Conservation (phyloP, 2,329 filamentous ascomycete genomes). For the Acephala macrosclerotiorum region DNA sequence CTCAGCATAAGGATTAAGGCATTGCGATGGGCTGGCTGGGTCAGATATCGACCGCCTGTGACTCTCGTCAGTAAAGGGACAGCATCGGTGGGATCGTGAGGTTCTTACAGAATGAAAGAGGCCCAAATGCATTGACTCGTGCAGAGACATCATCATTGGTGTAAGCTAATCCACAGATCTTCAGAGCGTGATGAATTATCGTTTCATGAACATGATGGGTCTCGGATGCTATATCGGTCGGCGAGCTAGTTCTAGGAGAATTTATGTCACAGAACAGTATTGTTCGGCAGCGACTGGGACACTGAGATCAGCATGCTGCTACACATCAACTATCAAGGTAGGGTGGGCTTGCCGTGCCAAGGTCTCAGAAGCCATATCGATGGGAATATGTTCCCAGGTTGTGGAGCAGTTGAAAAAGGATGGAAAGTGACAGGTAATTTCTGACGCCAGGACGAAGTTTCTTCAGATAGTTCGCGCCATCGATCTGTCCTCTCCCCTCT, state of each 20-base stretch:
- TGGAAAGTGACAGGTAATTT: conserved; percentile 44
- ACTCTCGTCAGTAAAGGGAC: background rate
- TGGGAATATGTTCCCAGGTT: conserved; percentile 43
- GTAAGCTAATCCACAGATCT: conserved; percentile 54
- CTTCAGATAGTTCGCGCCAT: background rate
- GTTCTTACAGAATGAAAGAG: conserved; percentile 54
- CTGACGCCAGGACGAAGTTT: conserved; percentile 42
- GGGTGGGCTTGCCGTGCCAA: conserved; percentile 50
- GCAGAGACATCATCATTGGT: conserved; percentile 52
- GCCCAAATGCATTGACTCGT: conserved; percentile 56
- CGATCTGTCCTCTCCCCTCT: background rate
- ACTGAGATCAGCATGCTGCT: background rate
- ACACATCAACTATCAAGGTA: background rate
- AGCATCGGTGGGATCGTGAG: background rate
- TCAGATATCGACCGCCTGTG: conserved; percentile 45
- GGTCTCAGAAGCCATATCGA: conserved; percentile 50
- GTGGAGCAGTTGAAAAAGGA: conserved; percentile 45
- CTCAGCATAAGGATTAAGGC: conserved; percentile 47
- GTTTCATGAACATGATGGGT: conserved; percentile 11
- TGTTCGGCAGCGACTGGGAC: conserved; percentile 51
- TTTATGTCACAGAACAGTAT: conserved; percentile 48
- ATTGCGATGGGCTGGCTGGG: conserved; percentile 37
- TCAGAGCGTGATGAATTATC: conserved; percentile 47
- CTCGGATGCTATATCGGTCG: background rate
- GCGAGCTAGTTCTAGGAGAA: conserved; percentile 25